Percentiles rank a stretch among this genome's conserved stretches.
Conservation (phyloP, 352 stramenopile genomes). For the Globisporangium spiculum region DNA sequence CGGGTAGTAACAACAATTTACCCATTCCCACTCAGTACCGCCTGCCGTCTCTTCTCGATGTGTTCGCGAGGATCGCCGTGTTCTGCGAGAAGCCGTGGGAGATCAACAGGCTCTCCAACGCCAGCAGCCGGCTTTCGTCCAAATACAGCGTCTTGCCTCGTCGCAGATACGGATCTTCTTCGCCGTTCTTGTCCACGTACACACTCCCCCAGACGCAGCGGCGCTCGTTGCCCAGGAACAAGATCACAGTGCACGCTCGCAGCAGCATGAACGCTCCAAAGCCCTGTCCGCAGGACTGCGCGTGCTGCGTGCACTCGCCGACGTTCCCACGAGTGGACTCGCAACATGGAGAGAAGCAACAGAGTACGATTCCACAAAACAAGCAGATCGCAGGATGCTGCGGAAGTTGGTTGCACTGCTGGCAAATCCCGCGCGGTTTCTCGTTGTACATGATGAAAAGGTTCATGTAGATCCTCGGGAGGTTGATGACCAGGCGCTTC, state of each 20-base stretch:
- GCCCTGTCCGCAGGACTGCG: constrained; percentile 58
- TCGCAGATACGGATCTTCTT: constrained; percentile 80
- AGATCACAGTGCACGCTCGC: constrained; percentile 74
- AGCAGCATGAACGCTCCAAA: constrained; percentile 65
- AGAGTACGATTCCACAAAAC: constrained; percentile 70
- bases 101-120: constrained; percentile 69
- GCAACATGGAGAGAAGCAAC: constrained; percentile 76
- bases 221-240: constrained; percentile 79
- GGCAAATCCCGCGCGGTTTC: constrained; percentile 51
- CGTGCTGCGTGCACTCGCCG: constrained; percentile 76
- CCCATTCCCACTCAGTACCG: constrained; percentile 50
- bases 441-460: constrained; percentile 80
- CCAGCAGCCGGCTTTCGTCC: constrained; percentile 44
- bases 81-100: constrained; percentile 75
- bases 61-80: constrained; percentile 77
- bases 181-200: constrained; percentile 84
- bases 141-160: constrained; percentile 75
- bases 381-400: constrained; percentile 76
- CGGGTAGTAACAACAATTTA: not conserved
- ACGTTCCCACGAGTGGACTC: constrained; percentile 48
- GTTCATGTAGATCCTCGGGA: constrained; percentile 80
- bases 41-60: constrained; percentile 64
- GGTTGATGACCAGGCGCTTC: constrained; percentile 30
- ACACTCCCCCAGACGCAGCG: constrained; percentile 81
- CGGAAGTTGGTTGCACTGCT: constrained; percentile 54